phyloP scores from a whole-genome alignment of 768 basidiomycete genomes.

The Mrakia frigida region DNA sequence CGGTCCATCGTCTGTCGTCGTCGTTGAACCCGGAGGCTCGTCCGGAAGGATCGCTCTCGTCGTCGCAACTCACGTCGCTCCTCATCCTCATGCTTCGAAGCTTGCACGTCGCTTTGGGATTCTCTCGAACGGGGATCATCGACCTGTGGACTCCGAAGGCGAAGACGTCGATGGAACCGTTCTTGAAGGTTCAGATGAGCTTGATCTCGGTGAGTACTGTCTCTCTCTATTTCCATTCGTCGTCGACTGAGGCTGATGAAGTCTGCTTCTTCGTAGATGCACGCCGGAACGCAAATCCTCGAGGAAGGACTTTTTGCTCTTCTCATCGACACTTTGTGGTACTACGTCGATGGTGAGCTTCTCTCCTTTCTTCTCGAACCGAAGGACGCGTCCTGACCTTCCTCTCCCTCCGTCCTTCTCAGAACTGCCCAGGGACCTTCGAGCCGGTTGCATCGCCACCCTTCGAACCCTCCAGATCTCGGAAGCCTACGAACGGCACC shows the following conservation, averaged over 20 bases:
- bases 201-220: conserved; percentile 3
- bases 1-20: not conserved
- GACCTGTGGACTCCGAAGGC: conserved; percentile 16
- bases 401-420: not conserved
- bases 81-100: conserved; percentile 23
- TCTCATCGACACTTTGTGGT: conserved; percentile 28
- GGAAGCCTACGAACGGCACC: not conserved
- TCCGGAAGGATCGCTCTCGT: not conserved
- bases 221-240: not conserved
- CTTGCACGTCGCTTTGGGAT: conserved; percentile 18
- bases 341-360: conserved; percentile 24
- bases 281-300: conserved; percentile 14
- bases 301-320: conserved; percentile 25
- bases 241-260: not conserved
- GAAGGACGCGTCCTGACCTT: not conserved
- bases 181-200: conserved; percentile 1
- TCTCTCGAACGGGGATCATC: conserved; percentile 13
- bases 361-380: not conserved
- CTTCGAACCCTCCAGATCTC: conserved; percentile 24
- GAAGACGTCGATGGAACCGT: not conserved
- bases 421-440: conserved; percentile 29
- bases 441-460: not conserved
- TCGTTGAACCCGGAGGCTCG: not conserved
- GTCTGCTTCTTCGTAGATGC: not conserved
- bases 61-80: not conserved